phyloP scores from a whole-genome alignment of 371 early-diverging fungal species.

The Mortierella sp. region DNA sequence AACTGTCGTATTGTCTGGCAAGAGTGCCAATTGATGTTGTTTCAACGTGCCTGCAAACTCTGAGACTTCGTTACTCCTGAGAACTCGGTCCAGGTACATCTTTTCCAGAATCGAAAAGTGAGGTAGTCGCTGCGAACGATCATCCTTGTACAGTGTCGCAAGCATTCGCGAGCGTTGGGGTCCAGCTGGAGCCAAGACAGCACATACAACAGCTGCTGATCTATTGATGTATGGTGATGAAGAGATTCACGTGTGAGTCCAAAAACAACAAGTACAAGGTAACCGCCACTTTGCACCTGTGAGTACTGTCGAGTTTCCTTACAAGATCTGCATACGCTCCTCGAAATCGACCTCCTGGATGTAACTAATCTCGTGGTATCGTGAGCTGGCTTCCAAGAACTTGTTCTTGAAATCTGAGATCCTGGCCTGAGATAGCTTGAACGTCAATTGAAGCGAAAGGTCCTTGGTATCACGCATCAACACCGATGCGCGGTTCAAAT shows the following conservation, averaged over 20 bases:
- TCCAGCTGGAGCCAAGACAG: slow-evolving; percentile 92
- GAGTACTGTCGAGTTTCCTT: slow-evolving; percentile 39
- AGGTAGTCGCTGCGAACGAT: slow-evolving; percentile 75
- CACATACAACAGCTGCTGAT: slow-evolving; percentile 79
- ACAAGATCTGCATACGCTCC: slow-evolving; percentile 75
- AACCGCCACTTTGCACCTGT: no score
- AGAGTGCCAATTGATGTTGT: slow-evolving; percentile 80
- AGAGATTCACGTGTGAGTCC: neutral
- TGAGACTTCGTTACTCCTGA: slow-evolving; percentile 79
- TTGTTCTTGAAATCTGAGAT: slow-evolving; percentile 86
- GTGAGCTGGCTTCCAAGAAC: slow-evolving; percentile 87
- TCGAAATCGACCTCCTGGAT: slow-evolving; percentile 68
- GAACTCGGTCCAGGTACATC: slow-evolving; percentile 90
- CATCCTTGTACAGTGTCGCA: slow-evolving; percentile 93
- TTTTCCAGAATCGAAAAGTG: slow-evolving; percentile 86
- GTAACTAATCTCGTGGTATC: slow-evolving; percentile 88
- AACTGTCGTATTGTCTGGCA: slow-evolving; percentile 82
- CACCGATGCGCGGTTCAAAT: slow-evolving; percentile 83
- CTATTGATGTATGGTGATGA: slow-evolving; percentile 39
- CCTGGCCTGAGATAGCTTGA: slow-evolving; percentile 85
- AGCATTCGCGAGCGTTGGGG: slow-evolving; percentile 89
- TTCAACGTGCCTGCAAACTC: slow-evolving; percentile 80
- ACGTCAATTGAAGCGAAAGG: slow-evolving; percentile 62
- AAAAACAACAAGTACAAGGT: neutral
- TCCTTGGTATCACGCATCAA: slow-evolving; percentile 70